These are phyloP conservation scores for Aureobasidium sp. DNA, from an alignment of 2,329 filamentous ascomycete species.

Conservation along the genomic window DNA sequence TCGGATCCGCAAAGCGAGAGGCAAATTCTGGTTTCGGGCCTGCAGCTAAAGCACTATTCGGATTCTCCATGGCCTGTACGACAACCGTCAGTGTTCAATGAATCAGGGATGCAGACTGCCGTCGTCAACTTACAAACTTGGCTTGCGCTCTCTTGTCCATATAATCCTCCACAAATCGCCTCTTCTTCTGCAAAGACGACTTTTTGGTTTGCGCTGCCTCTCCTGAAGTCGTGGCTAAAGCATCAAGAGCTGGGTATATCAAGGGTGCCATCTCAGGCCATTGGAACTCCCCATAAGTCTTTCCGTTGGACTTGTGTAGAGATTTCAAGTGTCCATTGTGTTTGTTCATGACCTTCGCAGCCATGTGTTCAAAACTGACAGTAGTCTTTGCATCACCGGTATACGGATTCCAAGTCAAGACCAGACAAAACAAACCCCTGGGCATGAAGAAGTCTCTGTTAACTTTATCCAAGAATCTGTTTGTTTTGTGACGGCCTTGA, in stretches of 20 bases:
- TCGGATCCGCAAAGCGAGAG: slow-evolving; percentile 47
- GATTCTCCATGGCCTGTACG: neutral
- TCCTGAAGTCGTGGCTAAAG: slow-evolving; percentile 17
- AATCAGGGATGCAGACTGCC: slow-evolving; percentile 1
- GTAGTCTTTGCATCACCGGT: neutral
- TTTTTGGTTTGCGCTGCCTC: slow-evolving; percentile 14
- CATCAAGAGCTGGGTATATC: slow-evolving; percentile 41
- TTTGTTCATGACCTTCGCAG: slow-evolving; percentile 29
- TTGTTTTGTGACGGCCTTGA: slow-evolving; percentile 36
- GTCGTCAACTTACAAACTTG: slow-evolving; percentile 30
- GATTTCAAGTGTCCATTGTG: slow-evolving; percentile 22
- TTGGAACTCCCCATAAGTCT: slow-evolving; percentile 36
- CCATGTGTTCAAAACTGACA: slow-evolving; percentile 30
- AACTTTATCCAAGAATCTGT: slow-evolving; percentile 49
- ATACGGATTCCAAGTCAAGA: slow-evolving; percentile 38
- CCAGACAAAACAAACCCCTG: slow-evolving; percentile 47
- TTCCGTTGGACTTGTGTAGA: slow-evolving; percentile 33
- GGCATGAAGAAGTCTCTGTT: slow-evolving; percentile 54
- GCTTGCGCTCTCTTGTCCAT: slow-evolving; percentile 44
- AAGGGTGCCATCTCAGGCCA: slow-evolving; percentile 40
- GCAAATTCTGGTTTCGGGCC: slow-evolving; percentile 36
- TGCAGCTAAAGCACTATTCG: slow-evolving; percentile 16
- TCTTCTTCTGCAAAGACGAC: slow-evolving; percentile 25
- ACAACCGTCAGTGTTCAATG: neutral
- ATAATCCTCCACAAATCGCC: slow-evolving; percentile 42